phyloP scores from a whole-genome alignment of 2,329 filamentous ascomycete genomes.

The Hypoxylon sp. region DNA sequence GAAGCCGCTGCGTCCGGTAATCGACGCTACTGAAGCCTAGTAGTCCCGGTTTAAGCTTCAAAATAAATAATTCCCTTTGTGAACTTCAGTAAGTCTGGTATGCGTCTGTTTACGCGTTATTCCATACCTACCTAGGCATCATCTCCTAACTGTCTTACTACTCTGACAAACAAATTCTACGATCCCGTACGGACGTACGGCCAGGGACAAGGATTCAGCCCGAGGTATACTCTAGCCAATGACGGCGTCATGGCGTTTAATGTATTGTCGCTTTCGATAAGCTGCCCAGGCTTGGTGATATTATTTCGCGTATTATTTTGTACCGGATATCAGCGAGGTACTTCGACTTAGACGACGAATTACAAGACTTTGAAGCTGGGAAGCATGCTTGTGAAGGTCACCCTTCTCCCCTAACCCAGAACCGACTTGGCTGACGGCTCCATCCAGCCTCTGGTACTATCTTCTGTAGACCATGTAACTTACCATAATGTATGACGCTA shows the following conservation, averaged over 20 bases:
- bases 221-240: background rate
- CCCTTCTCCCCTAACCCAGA: slow-evolving; percentile 34
- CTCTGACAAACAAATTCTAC: background rate
- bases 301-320: background rate
- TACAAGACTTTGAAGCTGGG: background rate
- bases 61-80: background rate
- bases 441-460: slow-evolving; percentile 19
- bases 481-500: slow-evolving; percentile 38
- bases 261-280: background rate
- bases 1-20: slow-evolving; percentile 23
- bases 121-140: background rate
- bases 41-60: background rate
- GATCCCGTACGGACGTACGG: background rate
- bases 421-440: background rate
- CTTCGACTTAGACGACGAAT: background rate
- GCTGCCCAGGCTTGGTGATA: background rate
- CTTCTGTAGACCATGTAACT: slow-evolving; percentile 1
- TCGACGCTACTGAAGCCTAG: slow-evolving; percentile 35
- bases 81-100: background rate
- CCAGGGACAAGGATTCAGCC: background rate
- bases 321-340: too few species aligned
- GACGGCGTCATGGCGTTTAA: background rate
- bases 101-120: slow-evolving; percentile 1
- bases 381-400: slow-evolving; percentile 10
- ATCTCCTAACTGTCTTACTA: background rate